A percentile compares a stretch with the other conserved stretches of the same genome.
phyloP scores from a whole-genome alignment of 257 asterid species.

The Solanum medicagineum region DNA sequence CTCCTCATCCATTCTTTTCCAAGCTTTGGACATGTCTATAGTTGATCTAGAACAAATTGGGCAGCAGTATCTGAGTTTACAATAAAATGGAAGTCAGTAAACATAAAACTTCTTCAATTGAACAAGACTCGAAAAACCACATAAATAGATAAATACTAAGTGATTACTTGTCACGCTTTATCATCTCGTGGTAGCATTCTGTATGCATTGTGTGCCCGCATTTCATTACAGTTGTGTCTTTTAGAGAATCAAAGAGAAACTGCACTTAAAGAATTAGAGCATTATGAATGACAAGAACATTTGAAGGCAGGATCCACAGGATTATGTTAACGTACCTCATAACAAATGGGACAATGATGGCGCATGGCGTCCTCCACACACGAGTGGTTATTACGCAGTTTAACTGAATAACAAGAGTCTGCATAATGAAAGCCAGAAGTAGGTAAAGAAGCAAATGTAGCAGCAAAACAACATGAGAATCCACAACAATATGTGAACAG shows the following conservation, averaged over 20 bases:
- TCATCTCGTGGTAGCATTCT: conserved; percentile 82
- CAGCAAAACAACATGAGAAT: background rate
- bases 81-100: background rate
- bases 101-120: background rate
- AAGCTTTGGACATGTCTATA: conserved; percentile 63
- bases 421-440: background rate
- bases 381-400: conserved; percentile 53
- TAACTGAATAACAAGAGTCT: conserved; percentile 76
- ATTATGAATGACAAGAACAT: background rate
- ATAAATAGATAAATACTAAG: background rate
- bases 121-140: background rate
- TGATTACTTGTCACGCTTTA: conserved; percentile 73
- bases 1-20: conserved; percentile 84
- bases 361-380: conserved; percentile 93
- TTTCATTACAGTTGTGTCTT: conserved; percentile 81
- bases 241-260: conserved; percentile 87
- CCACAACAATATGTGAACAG: background rate
- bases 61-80: conserved; percentile 59
- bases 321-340: conserved; percentile 43
- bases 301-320: background rate
- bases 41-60: conserved; percentile 86
- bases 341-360: conserved; percentile 96
- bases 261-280: conserved; percentile 11
- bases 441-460: background rate
- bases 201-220: conserved; percentile 97